These are phyloP conservation scores for Nannizziopsis arthrosporioides DNA, from an alignment of 2,329 filamentous ascomycete species.

Conservation along the genomic window DNA sequence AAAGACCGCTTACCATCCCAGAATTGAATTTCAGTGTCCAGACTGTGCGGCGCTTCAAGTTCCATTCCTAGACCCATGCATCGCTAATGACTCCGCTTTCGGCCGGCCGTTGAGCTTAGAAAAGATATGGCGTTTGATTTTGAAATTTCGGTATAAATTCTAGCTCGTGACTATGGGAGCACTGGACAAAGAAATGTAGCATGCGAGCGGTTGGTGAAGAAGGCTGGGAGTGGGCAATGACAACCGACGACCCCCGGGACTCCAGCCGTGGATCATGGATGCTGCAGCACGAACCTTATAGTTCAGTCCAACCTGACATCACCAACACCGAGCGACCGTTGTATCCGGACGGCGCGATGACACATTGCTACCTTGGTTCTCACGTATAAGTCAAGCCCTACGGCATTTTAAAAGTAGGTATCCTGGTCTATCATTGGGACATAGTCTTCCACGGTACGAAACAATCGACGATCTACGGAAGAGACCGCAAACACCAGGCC, in stretches of 20 bases:
- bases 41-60: slow-evolving; percentile 55
- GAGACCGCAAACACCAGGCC: too few species aligned
- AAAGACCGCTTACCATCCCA: slow-evolving; percentile 59
- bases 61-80: slow-evolving; percentile 42
- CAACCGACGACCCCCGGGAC: not conserved
- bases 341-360: not conserved
- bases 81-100: slow-evolving; percentile 6
- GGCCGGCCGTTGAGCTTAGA: not conserved
- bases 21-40: slow-evolving; percentile 75
- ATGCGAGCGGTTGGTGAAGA: not conserved
- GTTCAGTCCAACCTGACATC: not conserved
- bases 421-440: too few species aligned
- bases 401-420: too few species aligned
- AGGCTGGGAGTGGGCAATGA: not conserved
- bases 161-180: not conserved
- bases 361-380: not conserved
- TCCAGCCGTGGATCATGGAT: not conserved
- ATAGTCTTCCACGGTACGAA: too few species aligned
- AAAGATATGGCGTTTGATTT: too few species aligned
- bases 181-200: too few species aligned
- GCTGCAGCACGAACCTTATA: not conserved
- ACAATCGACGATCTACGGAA: too few species aligned
- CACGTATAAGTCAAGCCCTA: too few species aligned
- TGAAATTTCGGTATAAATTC: not conserved
- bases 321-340: not conserved